phyloP scores from a whole-genome alignment of 1,284 basidiomycete species.

The Boletus semigastroideus region DNA sequence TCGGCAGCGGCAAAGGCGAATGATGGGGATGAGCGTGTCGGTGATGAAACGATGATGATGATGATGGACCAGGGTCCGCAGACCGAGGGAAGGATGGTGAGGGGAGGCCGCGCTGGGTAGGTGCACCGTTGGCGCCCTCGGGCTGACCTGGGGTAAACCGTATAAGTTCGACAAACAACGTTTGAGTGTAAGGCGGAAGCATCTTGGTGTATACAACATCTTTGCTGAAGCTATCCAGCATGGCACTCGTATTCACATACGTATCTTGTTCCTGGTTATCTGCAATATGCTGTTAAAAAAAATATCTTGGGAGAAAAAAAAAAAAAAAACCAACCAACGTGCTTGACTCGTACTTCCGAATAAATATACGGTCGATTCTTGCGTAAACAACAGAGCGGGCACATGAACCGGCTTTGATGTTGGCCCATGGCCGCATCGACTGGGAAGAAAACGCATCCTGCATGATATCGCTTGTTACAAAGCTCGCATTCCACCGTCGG shows the following conservation, averaged over 20 bases:
- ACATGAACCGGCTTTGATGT: slow-evolving; percentile 50
- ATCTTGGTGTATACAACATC: slow-evolving; percentile 68
- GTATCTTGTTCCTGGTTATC: slow-evolving; percentile 49
- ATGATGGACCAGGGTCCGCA: slow-evolving; percentile 24
- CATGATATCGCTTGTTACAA: slow-evolving; percentile 67
- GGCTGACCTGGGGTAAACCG: slow-evolving; percentile 56
- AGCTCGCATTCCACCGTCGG: slow-evolving; percentile 64
- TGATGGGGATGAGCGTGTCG: slow-evolving; percentile 30
- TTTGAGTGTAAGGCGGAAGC: slow-evolving; percentile 59
- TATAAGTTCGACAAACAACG: slow-evolving; percentile 72
- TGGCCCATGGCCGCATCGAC: slow-evolving; percentile 35
- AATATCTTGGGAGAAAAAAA: background rate
- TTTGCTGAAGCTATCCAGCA: slow-evolving; percentile 72
- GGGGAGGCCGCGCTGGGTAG: slow-evolving; percentile 26
- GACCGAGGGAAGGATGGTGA: slow-evolving; percentile 26
- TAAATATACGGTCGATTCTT: slow-evolving; percentile 67
- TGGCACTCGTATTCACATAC: slow-evolving; percentile 68
- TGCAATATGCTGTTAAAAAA: slow-evolving; percentile 21
- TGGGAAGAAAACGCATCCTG: slow-evolving; percentile 75
- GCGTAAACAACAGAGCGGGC: slow-evolving; percentile 72
- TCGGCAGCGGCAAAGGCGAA: slow-evolving; percentile 34
- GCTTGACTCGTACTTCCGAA: slow-evolving; percentile 70
- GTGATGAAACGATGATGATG: slow-evolving; percentile 32
- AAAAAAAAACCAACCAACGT: slow-evolving; percentile 49
- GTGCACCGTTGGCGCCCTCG: slow-evolving; percentile 35